Conservation (phyloP, 2,329 filamentous ascomycete genomes). For the Claviceps pazoutovae region DNA sequence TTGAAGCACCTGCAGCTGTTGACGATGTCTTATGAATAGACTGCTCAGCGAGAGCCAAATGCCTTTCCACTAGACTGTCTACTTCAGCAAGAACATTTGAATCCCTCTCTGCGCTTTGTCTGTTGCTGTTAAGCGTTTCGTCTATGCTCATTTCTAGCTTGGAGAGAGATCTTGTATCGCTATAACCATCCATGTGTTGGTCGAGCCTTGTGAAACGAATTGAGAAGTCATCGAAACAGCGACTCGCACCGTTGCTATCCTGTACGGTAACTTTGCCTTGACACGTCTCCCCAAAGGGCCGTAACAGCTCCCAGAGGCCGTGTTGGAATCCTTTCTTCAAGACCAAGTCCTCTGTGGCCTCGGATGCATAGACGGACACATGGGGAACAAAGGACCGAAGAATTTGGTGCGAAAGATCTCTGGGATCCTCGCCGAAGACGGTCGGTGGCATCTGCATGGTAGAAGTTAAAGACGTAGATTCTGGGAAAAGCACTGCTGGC, state of each 20-base stretch:
- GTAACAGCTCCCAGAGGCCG: constrained; percentile 71
- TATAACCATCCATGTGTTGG: constrained; percentile 38
- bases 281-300: constrained; percentile 81
- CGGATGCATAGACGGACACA: constrained; percentile 73
- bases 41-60: constrained; percentile 62
- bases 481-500: constrained; percentile 40
- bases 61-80: constrained; percentile 66
- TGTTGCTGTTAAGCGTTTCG: constrained; percentile 16
- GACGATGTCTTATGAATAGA: constrained; percentile 25
- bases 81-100: constrained; percentile 43
- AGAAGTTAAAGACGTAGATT: constrained; percentile 42
- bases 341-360: constrained; percentile 69
- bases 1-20: constrained; percentile 24
- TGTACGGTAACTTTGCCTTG: constrained; percentile 79
- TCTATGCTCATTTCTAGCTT: constrained; percentile 22
- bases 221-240: constrained; percentile 77
- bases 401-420: constrained; percentile 51
- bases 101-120: constrained; percentile 17
- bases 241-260: constrained; percentile 76
- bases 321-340: constrained; percentile 70
- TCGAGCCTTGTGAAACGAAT: constrained; percentile 70
- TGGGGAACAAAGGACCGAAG: constrained; percentile 79
- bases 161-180: constrained; percentile 20
- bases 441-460: constrained; percentile 31
- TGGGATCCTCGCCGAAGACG: constrained; percentile 29